Conservation (phyloP, 495 filamentous ascomycete species). For the Lasiosphaeris hirsuta region DNA sequence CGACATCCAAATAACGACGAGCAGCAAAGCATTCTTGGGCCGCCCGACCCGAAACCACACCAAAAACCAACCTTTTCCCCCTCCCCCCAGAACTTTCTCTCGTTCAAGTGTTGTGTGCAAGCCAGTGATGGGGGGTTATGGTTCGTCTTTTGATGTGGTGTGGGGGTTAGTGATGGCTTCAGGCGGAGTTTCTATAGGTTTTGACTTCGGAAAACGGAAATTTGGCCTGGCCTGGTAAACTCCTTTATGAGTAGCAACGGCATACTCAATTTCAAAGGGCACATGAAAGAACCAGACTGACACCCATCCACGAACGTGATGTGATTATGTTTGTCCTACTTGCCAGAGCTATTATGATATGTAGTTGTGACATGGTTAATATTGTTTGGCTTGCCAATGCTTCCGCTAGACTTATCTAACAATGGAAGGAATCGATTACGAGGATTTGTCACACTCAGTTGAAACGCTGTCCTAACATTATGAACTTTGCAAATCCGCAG, state of each 20-base stretch:
- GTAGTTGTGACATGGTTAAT: too few relatives aligned
- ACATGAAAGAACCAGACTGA: constrained; percentile 3
- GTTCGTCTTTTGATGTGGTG: background rate
- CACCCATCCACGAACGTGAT: background rate
- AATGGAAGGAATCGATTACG: too few relatives aligned
- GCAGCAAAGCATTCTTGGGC: constrained; percentile 1
- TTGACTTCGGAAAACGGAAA: constrained; percentile 4
- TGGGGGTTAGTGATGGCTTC: constrained; percentile 2
- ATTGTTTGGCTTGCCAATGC: too few relatives aligned
- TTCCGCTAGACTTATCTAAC: too few relatives aligned
- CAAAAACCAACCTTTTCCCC: too few relatives aligned
- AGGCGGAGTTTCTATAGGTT: constrained; percentile 9
- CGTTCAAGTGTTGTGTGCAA: background rate
- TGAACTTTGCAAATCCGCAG: too few relatives aligned
- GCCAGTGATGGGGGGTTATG: background rate
- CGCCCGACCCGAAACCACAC: background rate
- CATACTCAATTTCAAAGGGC: constrained; percentile 5
- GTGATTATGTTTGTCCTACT: background rate
- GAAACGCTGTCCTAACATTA: too few relatives aligned
- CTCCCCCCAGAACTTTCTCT: background rate
- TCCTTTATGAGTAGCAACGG: background rate
- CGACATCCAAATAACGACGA: background rate
- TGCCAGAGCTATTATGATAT: background rate
- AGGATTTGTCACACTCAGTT: too few relatives aligned
- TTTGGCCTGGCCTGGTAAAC: constrained; percentile 2